phyloP scores from a whole-genome alignment of 1,284 basidiomycete genomes.

The Veloboletus limbatus region DNA sequence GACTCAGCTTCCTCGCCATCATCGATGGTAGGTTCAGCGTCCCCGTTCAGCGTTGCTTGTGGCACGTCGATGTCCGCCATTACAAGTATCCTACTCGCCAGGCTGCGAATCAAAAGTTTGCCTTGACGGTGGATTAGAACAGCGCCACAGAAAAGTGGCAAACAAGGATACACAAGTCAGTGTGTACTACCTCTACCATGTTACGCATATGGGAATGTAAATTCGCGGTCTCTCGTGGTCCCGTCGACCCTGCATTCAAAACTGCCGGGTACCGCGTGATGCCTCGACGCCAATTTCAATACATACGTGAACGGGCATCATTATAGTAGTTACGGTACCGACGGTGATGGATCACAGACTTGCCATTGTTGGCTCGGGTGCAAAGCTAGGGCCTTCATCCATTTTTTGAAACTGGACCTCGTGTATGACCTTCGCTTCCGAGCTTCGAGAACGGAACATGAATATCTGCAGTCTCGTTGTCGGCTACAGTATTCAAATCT shows the following conservation, averaged over 20 bases:
- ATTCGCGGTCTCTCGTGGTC: slow-evolving; percentile 2
- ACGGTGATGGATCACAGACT: slow-evolving; percentile 27
- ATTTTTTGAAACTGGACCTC: slow-evolving; percentile 23
- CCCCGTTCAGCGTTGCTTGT: slow-evolving; percentile 35
- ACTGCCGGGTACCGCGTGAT: slow-evolving; percentile 22
- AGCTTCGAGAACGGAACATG: slow-evolving; percentile 26
- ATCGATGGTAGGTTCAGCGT: slow-evolving; percentile 42
- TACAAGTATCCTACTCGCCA: slow-evolving; percentile 10
- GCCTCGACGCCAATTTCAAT: slow-evolving; percentile 23
- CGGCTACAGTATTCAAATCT: neutral
- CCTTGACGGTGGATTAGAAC: slow-evolving; percentile 8
- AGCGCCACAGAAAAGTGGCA: slow-evolving; percentile 20
- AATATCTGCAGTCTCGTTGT: slow-evolving; percentile 7
- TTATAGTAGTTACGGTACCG: slow-evolving; percentile 33
- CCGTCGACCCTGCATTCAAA: slow-evolving; percentile 14
- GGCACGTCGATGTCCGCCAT: slow-evolving; percentile 40
- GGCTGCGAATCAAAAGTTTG: slow-evolving; percentile 26
- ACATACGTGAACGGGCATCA: slow-evolving; percentile 29
- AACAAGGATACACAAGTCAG: slow-evolving; percentile 30
- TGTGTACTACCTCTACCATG: too few species aligned
- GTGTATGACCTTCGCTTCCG: slow-evolving; percentile 27
- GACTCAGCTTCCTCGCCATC: slow-evolving; percentile 60
- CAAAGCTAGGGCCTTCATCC: slow-evolving; percentile 7
- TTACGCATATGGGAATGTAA: too few species aligned
- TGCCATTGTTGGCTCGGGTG: slow-evolving; percentile 21